Base-by-base conservation (phyloP, 2,329 filamentous ascomycete genomes). In the Bimuria novae-zelandiae region DNA sequence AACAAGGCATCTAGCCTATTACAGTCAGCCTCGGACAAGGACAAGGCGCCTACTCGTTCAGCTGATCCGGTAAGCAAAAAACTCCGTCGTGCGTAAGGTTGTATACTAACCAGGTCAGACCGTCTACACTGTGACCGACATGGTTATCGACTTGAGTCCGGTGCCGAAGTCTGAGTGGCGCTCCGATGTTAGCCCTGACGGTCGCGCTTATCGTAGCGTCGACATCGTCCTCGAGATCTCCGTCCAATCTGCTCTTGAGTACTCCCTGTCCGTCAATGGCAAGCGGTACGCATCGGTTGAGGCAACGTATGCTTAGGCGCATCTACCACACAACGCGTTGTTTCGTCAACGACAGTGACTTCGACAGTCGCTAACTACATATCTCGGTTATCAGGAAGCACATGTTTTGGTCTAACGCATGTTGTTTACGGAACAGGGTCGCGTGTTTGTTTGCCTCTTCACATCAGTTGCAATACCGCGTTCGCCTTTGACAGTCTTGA, bases 241-340 rank as follows among this genome's bases (percentile, higher is more conserved):
- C 0, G 23, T 65, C 0, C 57, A 65, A 40, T 59, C 62, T 2
- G 25, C 51, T 6, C n/a, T 69, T 4, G 60, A 68, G 17, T 67
- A 53, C 46, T 61, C 48, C 0, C 0, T 65, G 0, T 16, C 36
- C 2, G 45, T 67, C 17, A 32, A 61, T 5, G 61, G 57, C 0
- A 47, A 30, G 11, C 45, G 40, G 12, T 62, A 66, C 22, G 62
- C 58, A 5, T 52, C 62, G 0, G 37, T 69, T 2, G 62, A 41
- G 1, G 61, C 59, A 0, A 47, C 49, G 1, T 67, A 65, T 37
- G 41, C 16, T 10, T 64, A 39, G n/a, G n/a, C n/a, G n/a, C n/a
- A n/a, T n/a, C n/a, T n/a, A n/a, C n/a, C n/a, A n/a, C n/a, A n/a
- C n/a, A n/a, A n/a, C n/a, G n/a, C n/a, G n/a, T n/a, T n/a, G n/a